Evolutionary conservation across 768 basidiomycete species (phyloP).

Genomic region (Psilocybe sp.): DNA sequence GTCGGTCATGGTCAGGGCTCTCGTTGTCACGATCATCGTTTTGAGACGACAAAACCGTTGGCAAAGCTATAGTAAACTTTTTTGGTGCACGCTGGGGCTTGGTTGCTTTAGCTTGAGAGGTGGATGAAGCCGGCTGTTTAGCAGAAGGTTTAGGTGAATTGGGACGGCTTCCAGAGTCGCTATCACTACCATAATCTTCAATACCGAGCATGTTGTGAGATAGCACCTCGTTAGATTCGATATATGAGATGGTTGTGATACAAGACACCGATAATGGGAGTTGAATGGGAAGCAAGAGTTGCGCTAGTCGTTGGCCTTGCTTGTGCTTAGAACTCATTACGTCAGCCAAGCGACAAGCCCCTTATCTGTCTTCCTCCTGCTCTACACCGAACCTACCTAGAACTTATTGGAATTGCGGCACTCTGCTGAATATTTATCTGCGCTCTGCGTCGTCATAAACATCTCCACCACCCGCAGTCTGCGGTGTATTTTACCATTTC

Average conservation of each 20-base stretch:
- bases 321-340: too few relatives aligned
- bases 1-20: not conserved
- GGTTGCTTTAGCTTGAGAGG: conserved; percentile 13
- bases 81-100: conserved; percentile 47
- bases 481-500: too few relatives aligned
- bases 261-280: not conserved
- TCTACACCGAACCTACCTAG: too few relatives aligned
- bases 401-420: too few relatives aligned
- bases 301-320: too few relatives aligned
- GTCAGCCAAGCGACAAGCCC: too few relatives aligned
- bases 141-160: not conserved
- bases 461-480: too few relatives aligned
- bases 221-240: not conserved
- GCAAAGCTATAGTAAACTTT: conserved; percentile 62
- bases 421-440: too few relatives aligned
- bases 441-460: too few relatives aligned
- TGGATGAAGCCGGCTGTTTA: not conserved
- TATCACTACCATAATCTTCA: conserved; percentile 76
- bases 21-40: conserved; percentile 23
- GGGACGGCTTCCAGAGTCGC: conserved; percentile 29
- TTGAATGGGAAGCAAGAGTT: too few relatives aligned
- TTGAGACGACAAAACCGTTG: conserved; percentile 32
- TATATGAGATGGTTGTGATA: too few relatives aligned
- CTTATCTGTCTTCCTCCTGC: too few relatives aligned
- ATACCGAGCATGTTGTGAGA: conserved; percentile 60